A percentile compares a stretch with the other conserved stretches of the same genome.
phyloP scores from a whole-genome alignment of 2,329 filamentous ascomycete species.

The Cercospora sp. region DNA sequence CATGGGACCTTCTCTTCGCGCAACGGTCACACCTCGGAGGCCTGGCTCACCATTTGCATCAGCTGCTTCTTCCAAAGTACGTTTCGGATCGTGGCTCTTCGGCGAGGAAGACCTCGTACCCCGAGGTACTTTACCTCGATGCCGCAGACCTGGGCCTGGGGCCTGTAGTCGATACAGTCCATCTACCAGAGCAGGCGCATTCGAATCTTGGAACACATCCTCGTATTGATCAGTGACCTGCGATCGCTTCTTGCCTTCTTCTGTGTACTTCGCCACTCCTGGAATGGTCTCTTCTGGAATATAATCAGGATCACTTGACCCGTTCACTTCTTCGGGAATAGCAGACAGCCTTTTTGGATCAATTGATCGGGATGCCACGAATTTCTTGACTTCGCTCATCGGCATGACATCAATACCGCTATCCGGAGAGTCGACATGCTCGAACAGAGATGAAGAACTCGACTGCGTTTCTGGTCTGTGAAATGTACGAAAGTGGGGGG shows the following conservation, averaged over 20 bases:
- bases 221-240: not conserved
- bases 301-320: not conserved
- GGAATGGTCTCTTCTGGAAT: not conserved
- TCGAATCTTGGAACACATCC: not conserved
- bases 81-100: not conserved
- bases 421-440: not conserved
- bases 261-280: not conserved
- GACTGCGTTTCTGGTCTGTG: not conserved
- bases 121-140: not conserved
- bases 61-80: not conserved
- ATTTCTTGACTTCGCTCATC: not conserved
- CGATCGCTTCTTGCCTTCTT: not conserved
- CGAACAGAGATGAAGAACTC: not conserved
- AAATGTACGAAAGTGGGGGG: not conserved
- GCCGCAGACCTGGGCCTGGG: not conserved
- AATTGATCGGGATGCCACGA: not conserved
- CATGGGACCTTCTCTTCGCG: not conserved
- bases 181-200: not conserved
- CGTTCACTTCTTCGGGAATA: not conserved
- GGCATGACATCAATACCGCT: not conserved
- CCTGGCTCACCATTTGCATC: not conserved
- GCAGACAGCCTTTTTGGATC: not conserved
- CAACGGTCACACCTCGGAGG: not conserved
- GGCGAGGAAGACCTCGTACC: not conserved
- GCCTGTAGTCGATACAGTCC: not conserved